Percentiles rank a stretch among this genome's conserved stretches.
Conservation (phyloP, 2,329 filamentous ascomycete species). For the Xylogone sp. region DNA sequence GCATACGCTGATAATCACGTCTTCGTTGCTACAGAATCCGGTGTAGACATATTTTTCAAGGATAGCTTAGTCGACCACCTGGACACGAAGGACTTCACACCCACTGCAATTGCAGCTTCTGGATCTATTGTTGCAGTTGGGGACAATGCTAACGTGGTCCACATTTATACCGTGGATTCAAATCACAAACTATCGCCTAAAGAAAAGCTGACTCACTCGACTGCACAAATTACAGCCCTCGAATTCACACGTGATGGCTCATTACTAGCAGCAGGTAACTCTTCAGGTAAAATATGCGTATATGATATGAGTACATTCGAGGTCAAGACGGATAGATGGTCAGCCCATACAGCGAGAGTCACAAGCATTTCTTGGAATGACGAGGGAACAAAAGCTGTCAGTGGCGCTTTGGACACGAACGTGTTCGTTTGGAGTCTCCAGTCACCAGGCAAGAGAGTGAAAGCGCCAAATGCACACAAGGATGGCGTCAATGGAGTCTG, state of each 20-base stretch:
- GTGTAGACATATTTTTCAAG: constrained; percentile 56
- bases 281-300: constrained; percentile 81
- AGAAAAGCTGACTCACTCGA: constrained; percentile 58
- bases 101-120: constrained; percentile 68
- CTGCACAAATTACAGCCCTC: constrained; percentile 72
- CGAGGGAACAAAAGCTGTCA: constrained; percentile 73
- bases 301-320: constrained; percentile 66
- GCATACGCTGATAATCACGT: constrained; percentile 47
- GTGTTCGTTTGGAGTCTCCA: constrained; percentile 86
- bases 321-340: constrained; percentile 77
- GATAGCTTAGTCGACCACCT: constrained; percentile 57
- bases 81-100: constrained; percentile 57
- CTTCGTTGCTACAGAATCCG: constrained; percentile 48
- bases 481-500: constrained; percentile 87
- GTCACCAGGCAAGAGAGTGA: constrained; percentile 80
- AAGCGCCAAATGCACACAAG: constrained; percentile 87
- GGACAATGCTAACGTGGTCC: constrained; percentile 67
- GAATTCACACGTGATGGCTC: constrained; percentile 77
- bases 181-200: constrained; percentile 46
- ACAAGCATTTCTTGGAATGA: constrained; percentile 74
- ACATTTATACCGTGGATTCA: constrained; percentile 65
- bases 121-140: constrained; percentile 71
- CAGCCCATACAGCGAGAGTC: constrained; percentile 65
- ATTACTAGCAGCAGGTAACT: constrained; percentile 77
- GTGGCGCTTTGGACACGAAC: constrained; percentile 85